These are phyloP conservation scores for Paracoccidioides lutzii DNA, from an alignment of 2,329 filamentous ascomycete species.

Conservation along the genomic window DNA sequence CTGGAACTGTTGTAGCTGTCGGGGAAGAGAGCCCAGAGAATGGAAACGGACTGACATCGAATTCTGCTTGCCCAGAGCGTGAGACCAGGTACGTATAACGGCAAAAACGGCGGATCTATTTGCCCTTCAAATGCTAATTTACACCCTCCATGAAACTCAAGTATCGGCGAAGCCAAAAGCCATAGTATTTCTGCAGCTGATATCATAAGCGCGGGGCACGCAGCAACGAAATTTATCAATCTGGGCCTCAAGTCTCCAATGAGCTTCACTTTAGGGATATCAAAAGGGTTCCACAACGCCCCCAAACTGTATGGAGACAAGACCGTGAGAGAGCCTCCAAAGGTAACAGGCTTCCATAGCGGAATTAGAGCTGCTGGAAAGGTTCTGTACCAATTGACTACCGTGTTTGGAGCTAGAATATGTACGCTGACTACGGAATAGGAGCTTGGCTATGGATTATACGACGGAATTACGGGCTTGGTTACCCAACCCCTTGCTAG, in stretches of 20 bases:
- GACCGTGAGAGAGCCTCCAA: constrained; percentile 63
- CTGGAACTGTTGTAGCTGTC: neutral
- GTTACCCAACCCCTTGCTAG: constrained; percentile 65
- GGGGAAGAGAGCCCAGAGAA: neutral
- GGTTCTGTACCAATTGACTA: constrained; percentile 21
- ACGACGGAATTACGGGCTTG: constrained; percentile 68
- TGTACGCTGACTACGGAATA: constrained; percentile 12
- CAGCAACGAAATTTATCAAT: constrained; percentile 57
- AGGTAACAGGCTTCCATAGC: constrained; percentile 63
- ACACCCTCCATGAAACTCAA: neutral
- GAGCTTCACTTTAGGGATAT: constrained; percentile 70
- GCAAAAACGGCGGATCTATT: neutral
- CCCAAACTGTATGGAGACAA: constrained; percentile 76
- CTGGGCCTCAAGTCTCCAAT: constrained; percentile 69
- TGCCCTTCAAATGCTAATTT: neutral
- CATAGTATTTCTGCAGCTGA: constrained; percentile 39
- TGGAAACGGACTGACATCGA: neutral
- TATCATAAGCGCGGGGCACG: constrained; percentile 52
- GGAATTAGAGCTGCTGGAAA: constrained; percentile 67
- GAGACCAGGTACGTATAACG: neutral
- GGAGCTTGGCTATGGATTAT: constrained; percentile 64
- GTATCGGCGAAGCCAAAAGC: neutral
- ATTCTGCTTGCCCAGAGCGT: neutral
- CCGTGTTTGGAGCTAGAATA: neutral
- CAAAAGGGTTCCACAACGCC: constrained; percentile 78